Evolutionary conservation across 805 yeast species (phyloP), one percentile per base, ranked within the genome.

Genomic region (Wickerhamia fluorescens): DNA sequence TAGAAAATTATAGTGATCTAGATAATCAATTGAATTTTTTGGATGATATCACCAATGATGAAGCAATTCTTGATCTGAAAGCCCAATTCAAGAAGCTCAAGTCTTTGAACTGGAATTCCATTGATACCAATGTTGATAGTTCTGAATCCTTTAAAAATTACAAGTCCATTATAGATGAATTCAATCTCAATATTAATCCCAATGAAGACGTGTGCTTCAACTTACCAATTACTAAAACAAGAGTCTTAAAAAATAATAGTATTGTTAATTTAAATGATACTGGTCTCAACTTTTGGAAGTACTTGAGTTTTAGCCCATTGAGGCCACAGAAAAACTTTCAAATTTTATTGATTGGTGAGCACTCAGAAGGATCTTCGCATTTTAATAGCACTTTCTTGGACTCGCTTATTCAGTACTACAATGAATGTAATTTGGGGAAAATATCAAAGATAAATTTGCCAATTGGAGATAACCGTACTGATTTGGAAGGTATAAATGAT

Each of bases 261-360:
- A 68, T 60, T 19, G 59, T 69, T 23, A 74, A 66, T 46, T 65
- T 66, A 41, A 57, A 61, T 29, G 46, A 52, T 6, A 57, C 65
- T 18, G 74, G 71, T 27, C 49, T 68, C 11, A 50, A 53, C 34
- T 70, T 68, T 42, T 78, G 79, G 87, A 74, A 61, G 41, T 54
- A 65, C 24, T 45, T 82, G 41, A 70, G 73, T 34, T 61, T 81
- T 28, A 66, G 68, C 24, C 84, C 89, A 0, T 41, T 68, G 6
- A 47, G 51, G 14, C 68, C 66, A 1, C 50, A 56, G 2, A 78
- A 79, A 36, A 58, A 70, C 34, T 69, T 78, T 34, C 71, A 69
- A 31, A 51, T 75, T 6, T 37, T 80, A 6, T 42, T 78, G 35
- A 43, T 82, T 2, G 40, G 58, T 3, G 67, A 63, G 36, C 31